Percentiles rank a stretch among this genome's conserved stretches.
phyloP scores from a whole-genome alignment of 139 green algal genomes.

The Chlamydomonas asymmetrica region DNA sequence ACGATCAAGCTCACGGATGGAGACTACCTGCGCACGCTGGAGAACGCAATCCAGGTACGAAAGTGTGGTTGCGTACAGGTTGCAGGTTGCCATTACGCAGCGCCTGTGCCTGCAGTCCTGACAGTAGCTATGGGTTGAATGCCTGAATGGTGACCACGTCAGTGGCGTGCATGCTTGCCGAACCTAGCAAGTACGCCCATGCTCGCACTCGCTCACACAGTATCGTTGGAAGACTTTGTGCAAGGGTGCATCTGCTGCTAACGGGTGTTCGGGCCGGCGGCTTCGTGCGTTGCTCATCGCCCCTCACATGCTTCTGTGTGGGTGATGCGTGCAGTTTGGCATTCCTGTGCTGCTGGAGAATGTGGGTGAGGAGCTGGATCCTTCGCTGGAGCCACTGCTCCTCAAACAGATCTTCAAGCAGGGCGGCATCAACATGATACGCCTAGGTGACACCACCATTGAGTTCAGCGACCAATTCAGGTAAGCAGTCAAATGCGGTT shows the following conservation, averaged over 20 bases:
- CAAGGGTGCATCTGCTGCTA: too few species aligned
- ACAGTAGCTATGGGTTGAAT: too few species aligned
- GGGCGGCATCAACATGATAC: constrained; percentile 68
- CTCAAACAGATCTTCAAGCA: constrained; percentile 77
- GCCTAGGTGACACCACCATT: constrained; percentile 69
- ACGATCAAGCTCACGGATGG: constrained; percentile 76
- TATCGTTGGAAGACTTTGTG: too few species aligned
- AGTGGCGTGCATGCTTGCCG: too few species aligned
- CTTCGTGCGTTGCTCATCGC: too few species aligned
- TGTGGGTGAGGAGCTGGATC: constrained; percentile 77
- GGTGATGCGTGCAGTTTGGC: constrained; percentile 64
- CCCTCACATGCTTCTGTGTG: too few species aligned
- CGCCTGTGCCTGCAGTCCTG: too few species aligned
- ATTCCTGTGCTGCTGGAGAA: constrained; percentile 78
- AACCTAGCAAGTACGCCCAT: too few species aligned
- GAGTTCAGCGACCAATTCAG: constrained; percentile 75
- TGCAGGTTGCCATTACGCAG: too few species aligned
- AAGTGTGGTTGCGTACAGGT: too few species aligned
- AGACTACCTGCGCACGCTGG: constrained; percentile 73
- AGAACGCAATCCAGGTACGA: constrained; percentile 66
- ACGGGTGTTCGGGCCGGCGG: too few species aligned
- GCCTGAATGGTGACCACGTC: too few species aligned
- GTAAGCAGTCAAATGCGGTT: not conserved
- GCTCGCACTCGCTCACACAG: not conserved
- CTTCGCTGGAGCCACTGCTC: constrained; percentile 73